phyloP scores from a whole-genome alignment of 306 rosid species.

The Castanospermum australe region DNA sequence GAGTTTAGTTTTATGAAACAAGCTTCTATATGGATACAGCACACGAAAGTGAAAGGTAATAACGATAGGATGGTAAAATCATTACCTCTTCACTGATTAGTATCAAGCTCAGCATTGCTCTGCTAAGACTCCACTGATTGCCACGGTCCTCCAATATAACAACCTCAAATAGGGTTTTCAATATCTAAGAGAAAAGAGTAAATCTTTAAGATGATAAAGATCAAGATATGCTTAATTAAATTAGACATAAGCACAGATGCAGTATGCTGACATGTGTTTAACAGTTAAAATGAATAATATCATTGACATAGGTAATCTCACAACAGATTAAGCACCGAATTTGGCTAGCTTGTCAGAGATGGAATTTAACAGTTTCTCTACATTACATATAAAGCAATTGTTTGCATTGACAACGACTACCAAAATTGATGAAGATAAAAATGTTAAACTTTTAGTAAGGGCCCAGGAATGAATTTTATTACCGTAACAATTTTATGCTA shows the following conservation, averaged over 20 bases:
- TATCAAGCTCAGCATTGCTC: slow-evolving; percentile 86
- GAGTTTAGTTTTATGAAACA: neutral
- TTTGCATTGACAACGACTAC: neutral
- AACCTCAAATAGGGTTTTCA: slow-evolving; percentile 87
- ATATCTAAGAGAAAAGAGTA: slow-evolving; percentile 44
- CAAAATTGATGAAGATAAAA: neutral
- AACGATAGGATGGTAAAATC: neutral
- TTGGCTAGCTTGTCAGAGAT: neutral
- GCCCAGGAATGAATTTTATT: neutral
- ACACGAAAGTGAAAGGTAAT: neutral
- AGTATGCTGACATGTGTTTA: neutral
- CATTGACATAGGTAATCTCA: neutral
- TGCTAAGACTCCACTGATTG: slow-evolving; percentile 84
- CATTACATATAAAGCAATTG: neutral
- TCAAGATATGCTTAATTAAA: neutral
- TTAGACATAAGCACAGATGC: neutral
- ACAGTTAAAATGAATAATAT: neutral
- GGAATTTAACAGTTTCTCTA: neutral
- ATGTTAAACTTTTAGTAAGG: neutral
- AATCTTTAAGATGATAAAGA: neutral
- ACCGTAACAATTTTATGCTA: neutral
- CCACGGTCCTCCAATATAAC: slow-evolving; percentile 81
- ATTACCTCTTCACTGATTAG: slow-evolving; percentile 82
- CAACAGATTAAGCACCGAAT: neutral
- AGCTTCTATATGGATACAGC: neutral